A percentile compares a stretch with the other conserved stretches of the same genome.
phyloP scores from a whole-genome alignment of 2,329 filamentous ascomycete genomes.

The Trichophyton mentagrophytes region DNA sequence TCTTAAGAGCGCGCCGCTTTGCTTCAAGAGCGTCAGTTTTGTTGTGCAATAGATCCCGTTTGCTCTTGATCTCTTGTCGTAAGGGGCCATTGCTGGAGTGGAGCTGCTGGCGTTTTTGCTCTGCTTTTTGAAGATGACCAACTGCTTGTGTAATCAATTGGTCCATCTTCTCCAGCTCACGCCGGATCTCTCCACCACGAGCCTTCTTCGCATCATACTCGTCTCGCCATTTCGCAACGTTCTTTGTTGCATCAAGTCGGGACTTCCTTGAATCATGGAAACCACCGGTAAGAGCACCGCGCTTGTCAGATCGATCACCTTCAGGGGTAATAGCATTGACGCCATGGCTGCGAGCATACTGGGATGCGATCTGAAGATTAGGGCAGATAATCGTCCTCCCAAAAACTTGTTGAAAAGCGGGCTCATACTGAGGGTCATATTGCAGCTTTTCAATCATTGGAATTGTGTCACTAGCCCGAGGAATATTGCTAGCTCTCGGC shows the following conservation, averaged over 20 bases:
- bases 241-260: conserved; percentile 69
- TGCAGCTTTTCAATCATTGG: conserved; percentile 74
- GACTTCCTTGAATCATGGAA: conserved; percentile 80
- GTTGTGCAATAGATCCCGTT: conserved; percentile 60
- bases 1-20: conserved; percentile 51
- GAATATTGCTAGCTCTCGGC: conserved; percentile 59
- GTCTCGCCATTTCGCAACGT: conserved; percentile 59
- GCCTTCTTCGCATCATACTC: conserved; percentile 56
- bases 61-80: conserved; percentile 60
- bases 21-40: conserved; percentile 61
- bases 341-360: conserved; percentile 84
- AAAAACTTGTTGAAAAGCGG: conserved; percentile 88
- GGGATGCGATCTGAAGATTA: conserved; percentile 70
- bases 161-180: conserved; percentile 63
- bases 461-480: conserved; percentile 74
- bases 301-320: conserved; percentile 87
- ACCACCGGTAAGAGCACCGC: conserved; percentile 88
- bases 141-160: conserved; percentile 82
- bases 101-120: conserved; percentile 63
- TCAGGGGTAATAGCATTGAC: conserved; percentile 90
- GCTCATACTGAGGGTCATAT: conserved; percentile 64
- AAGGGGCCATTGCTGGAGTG: conserved; percentile 74
- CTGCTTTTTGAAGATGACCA: conserved; percentile 68
- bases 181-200: conserved; percentile 53
- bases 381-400: conserved; percentile 91